These are phyloP conservation scores for Cladophialophora exuberans DNA, from an alignment of 2,329 filamentous ascomycete species.

Conservation along the genomic window DNA sequence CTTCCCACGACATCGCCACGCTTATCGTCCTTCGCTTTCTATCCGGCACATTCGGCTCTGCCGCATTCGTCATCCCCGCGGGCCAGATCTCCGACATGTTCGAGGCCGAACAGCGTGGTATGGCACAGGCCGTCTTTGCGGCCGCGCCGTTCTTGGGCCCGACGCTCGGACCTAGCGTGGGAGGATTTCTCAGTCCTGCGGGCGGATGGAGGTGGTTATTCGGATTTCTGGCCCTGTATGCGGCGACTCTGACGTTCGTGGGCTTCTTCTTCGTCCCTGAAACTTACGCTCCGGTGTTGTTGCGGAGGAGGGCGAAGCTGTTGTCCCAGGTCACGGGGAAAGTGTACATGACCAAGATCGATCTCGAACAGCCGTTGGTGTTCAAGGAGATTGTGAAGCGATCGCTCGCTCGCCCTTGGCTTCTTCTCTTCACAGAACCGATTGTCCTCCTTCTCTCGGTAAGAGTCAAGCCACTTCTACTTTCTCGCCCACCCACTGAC, in stretches of 20 bases:
- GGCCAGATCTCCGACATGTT: conserved; percentile 70
- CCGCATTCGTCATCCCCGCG: conserved; percentile 69
- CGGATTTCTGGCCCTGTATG: conserved; percentile 65
- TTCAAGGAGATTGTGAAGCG: conserved; percentile 56
- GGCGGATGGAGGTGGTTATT: conserved; percentile 70
- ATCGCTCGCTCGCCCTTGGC: conserved; percentile 66
- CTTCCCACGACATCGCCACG: conserved; percentile 68
- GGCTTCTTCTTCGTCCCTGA: conserved; percentile 58
- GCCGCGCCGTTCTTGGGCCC: conserved; percentile 52
- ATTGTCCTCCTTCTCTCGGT: conserved; percentile 64
- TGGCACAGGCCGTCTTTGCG: conserved; percentile 67
- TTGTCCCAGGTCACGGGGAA: conserved; percentile 59
- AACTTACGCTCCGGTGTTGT: conserved; percentile 60
- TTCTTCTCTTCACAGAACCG: conserved; percentile 70
- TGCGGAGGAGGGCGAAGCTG: conserved; percentile 55
- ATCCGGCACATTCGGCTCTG: conserved; percentile 38
- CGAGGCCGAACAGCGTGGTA: conserved; percentile 61
- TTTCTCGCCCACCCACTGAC: background rate
- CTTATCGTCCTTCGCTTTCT: conserved; percentile 69
- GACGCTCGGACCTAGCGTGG: conserved; percentile 61
- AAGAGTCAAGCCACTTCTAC: conserved; percentile 53
- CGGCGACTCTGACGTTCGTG: conserved; percentile 60
- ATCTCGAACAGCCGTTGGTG: conserved; percentile 55
- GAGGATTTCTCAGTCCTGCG: conserved; percentile 37
- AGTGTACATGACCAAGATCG: conserved; percentile 58